phyloP scores from a whole-genome alignment of 768 basidiomycete species.

The Agrocybe pediades region DNA sequence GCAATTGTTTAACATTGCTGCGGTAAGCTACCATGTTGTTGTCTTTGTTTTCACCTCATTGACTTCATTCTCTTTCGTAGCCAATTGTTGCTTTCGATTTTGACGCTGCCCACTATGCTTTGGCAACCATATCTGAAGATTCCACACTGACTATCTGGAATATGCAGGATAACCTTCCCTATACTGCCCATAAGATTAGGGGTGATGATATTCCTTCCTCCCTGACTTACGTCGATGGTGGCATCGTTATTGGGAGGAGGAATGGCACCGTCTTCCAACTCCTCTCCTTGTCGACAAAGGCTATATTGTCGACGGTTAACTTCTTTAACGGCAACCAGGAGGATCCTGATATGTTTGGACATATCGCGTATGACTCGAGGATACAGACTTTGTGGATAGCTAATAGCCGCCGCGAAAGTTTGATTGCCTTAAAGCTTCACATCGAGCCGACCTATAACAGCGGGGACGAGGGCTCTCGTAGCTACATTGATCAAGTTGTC shows the following conservation, averaged over 20 bases:
- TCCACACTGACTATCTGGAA: constrained; percentile 84
- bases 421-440: constrained; percentile 78
- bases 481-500: constrained; percentile 78
- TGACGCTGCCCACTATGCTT: constrained; percentile 72
- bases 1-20: constrained; percentile 67
- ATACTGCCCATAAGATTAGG: constrained; percentile 73
- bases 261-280: constrained; percentile 87
- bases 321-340: constrained; percentile 73
- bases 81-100: constrained; percentile 85
- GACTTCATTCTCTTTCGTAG: constrained; percentile 34
- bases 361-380: constrained; percentile 80
- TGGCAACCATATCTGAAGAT: constrained; percentile 83
- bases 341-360: constrained; percentile 86
- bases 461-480: constrained; percentile 63
- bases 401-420: constrained; percentile 80
- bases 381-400: constrained; percentile 90
- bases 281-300: constrained; percentile 72
- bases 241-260: constrained; percentile 82
- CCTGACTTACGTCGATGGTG: constrained; percentile 81
- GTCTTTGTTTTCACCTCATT: neutral
- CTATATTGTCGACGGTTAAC: constrained; percentile 75
- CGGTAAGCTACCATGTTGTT: constrained; percentile 45
- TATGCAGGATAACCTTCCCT: constrained; percentile 73
- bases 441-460: constrained; percentile 62
- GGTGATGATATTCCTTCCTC: constrained; percentile 85